Percentiles rank a stretch among this genome's conserved stretches.
Evolutionary conservation across 2,329 filamentous ascomycete genomes (phyloP).

Genomic region (Fusarium sp.): DNA sequence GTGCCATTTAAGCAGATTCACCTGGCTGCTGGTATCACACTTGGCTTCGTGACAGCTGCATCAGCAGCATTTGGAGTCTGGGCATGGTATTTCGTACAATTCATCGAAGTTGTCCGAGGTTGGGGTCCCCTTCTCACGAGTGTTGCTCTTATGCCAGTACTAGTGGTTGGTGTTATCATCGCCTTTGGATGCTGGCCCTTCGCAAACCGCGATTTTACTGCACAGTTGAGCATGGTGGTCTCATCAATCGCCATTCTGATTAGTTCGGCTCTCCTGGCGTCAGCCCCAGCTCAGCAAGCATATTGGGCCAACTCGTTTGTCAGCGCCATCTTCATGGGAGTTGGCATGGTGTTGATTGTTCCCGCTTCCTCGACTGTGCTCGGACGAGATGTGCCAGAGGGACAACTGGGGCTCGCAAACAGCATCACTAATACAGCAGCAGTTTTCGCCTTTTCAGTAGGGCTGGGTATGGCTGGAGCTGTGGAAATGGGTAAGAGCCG

Average conservation of each 20-base stretch:
- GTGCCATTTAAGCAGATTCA: slow-evolving; percentile 39
- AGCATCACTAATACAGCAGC: slow-evolving; percentile 32
- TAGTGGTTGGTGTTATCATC: slow-evolving; percentile 30
- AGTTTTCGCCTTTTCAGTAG: slow-evolving; percentile 37
- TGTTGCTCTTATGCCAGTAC: slow-evolving; percentile 38
- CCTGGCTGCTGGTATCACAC: slow-evolving; percentile 17
- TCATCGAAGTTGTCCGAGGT: slow-evolving; percentile 38
- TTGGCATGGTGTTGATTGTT: slow-evolving; percentile 39
- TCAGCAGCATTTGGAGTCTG: slow-evolving; percentile 42
- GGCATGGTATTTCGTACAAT: slow-evolving; percentile 42
- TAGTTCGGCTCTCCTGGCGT: slow-evolving; percentile 39
- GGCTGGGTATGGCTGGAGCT: slow-evolving; percentile 41
- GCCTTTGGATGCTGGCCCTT: slow-evolving; percentile 33
- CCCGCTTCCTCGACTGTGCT: slow-evolving; percentile 36
- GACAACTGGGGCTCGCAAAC: slow-evolving; percentile 36
- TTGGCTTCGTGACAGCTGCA: slow-evolving; percentile 33
- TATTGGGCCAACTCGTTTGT: slow-evolving; percentile 43
- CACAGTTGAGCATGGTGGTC: slow-evolving; percentile 31
- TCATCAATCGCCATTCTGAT: slow-evolving; percentile 32
- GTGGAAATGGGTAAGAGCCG: slow-evolving; percentile 31
- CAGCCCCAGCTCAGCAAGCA: slow-evolving; percentile 33
- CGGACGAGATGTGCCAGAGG: slow-evolving; percentile 34
- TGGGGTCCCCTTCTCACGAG: slow-evolving; percentile 37
- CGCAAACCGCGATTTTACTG: slow-evolving; percentile 23
- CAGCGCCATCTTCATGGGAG: slow-evolving; percentile 41